Conservation (phyloP, 495 filamentous ascomycete species). For the Filosporella fistucella region DNA sequence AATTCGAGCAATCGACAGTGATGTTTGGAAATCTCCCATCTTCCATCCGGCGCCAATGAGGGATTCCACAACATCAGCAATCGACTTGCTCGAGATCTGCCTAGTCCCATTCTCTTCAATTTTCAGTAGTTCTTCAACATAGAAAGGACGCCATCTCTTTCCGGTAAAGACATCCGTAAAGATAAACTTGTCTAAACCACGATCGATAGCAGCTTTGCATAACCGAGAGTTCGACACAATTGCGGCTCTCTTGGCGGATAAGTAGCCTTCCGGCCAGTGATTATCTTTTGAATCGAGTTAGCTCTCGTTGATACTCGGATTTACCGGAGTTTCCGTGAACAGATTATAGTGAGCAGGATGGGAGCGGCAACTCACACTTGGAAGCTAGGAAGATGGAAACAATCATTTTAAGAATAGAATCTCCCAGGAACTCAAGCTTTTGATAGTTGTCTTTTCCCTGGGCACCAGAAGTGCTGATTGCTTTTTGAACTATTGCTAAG, state of each 20-base stretch:
- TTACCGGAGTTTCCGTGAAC: too few relatives aligned
- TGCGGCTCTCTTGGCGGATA: slow-evolving; percentile 60
- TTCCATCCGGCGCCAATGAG: slow-evolving; percentile 77
- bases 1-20: slow-evolving; percentile 54
- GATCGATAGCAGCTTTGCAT: slow-evolving; percentile 52
- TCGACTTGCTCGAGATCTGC: slow-evolving; percentile 67
- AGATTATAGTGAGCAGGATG: background rate
- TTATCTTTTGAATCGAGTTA: slow-evolving; percentile 24
- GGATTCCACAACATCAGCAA: slow-evolving; percentile 80
- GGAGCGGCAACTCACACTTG: background rate
- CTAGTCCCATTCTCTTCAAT: slow-evolving; percentile 3
- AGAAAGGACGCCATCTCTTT: slow-evolving; percentile 62
- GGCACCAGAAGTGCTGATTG: slow-evolving; percentile 63
- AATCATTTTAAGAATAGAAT: slow-evolving; percentile 75
- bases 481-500: slow-evolving; percentile 55
- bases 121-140: slow-evolving; percentile 43
- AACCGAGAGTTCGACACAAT: slow-evolving; percentile 71
- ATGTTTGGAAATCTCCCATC: slow-evolving; percentile 60
- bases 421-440: slow-evolving; percentile 81
- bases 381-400: slow-evolving; percentile 35
- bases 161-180: slow-evolving; percentile 60
- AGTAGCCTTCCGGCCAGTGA: slow-evolving; percentile 70
- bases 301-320: background rate
- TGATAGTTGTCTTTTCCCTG: slow-evolving; percentile 67
- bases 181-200: slow-evolving; percentile 68